phyloP scores from a whole-genome alignment of 768 basidiomycete genomes.

The Psilocybe azurescens region DNA sequence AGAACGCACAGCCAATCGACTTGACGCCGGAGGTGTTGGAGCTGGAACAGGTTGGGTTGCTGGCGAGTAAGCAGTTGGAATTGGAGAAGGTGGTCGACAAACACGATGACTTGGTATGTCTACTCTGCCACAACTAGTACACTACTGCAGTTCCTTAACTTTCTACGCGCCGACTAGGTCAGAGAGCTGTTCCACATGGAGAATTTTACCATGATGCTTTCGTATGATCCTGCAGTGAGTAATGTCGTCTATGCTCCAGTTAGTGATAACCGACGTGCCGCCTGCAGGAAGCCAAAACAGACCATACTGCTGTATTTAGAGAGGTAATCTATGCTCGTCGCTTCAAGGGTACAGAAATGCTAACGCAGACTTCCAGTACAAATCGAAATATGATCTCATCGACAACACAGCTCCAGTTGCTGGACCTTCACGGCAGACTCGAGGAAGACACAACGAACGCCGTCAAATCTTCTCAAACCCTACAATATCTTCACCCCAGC shows the following conservation, averaged over 20 bases:
- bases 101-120: slow-evolving; percentile 79
- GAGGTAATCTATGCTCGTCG: slow-evolving; percentile 52
- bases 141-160: slow-evolving; percentile 7
- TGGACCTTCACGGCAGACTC: slow-evolving; percentile 63
- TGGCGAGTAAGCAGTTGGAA: slow-evolving; percentile 64
- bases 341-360: neutral
- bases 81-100: slow-evolving; percentile 62
- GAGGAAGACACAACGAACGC: slow-evolving; percentile 60
- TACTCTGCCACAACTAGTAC: slow-evolving; percentile 2
- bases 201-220: slow-evolving; percentile 74
- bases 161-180: slow-evolving; percentile 47
- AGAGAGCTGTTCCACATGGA: slow-evolving; percentile 92
- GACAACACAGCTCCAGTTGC: slow-evolving; percentile 47
- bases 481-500: slow-evolving; percentile 30
- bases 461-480: slow-evolving; percentile 45
- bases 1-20: neutral
- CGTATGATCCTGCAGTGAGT: slow-evolving; percentile 76
- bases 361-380: slow-evolving; percentile 49
- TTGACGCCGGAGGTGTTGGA: slow-evolving; percentile 31
- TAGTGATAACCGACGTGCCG: slow-evolving; percentile 8
- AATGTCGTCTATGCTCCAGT: neutral
- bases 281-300: slow-evolving; percentile 69
- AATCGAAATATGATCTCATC: slow-evolving; percentile 65
- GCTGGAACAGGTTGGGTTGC: slow-evolving; percentile 46
- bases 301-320: slow-evolving; percentile 74